Evolutionary conservation across 1,284 basidiomycete genomes (phyloP).

Genomic region (Ustilago cynodontis): DNA sequence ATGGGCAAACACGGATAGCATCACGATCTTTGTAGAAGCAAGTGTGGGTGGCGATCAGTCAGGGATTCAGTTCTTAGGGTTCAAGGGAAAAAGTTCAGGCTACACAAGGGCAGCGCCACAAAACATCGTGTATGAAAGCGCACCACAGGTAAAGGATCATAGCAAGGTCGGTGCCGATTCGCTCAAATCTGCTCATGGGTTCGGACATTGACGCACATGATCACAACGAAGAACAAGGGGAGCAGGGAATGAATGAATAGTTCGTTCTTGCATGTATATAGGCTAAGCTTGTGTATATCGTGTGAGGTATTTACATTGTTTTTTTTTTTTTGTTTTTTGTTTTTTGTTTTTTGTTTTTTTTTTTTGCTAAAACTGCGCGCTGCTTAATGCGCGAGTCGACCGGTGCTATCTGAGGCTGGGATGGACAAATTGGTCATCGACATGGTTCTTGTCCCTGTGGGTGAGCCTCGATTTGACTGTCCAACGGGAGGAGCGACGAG

Average conservation of each 20-base stretch:
- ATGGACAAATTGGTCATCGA: conserved; percentile 45
- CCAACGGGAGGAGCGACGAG: conserved; percentile 58
- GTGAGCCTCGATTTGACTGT: conserved; percentile 37
- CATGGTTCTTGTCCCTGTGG: conserved; percentile 41
- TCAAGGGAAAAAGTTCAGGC: conserved; percentile 60
- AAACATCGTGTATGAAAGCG: conserved; percentile 66
- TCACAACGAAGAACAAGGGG: neutral
- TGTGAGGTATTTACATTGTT: conserved; percentile 18
- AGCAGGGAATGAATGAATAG: neutral
- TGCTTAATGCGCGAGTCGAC: conserved; percentile 11
- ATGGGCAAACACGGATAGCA: conserved; percentile 57
- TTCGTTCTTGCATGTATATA: conserved; percentile 6
- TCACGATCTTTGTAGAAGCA: conserved; percentile 62
- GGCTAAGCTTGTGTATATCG: conserved; percentile 10
- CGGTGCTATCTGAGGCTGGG: conserved; percentile 41
- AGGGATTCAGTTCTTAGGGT: conserved; percentile 61
- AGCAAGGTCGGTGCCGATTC: conserved; percentile 42
- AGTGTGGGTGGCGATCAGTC: conserved; percentile 41
- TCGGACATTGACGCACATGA: conserved; percentile 34
- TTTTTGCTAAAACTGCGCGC: conserved; percentile 7
- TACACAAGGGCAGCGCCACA: conserved; percentile 42
- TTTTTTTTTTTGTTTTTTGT: too few relatives aligned
- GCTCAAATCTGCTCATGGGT: conserved; percentile 37
- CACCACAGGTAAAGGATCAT: conserved; percentile 65
- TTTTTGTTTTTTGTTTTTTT: too few relatives aligned